These are phyloP conservation scores for Aspergillus carbonarius DNA, from an alignment of 2,329 filamentous ascomycete genomes.

Conservation along the genomic window DNA sequence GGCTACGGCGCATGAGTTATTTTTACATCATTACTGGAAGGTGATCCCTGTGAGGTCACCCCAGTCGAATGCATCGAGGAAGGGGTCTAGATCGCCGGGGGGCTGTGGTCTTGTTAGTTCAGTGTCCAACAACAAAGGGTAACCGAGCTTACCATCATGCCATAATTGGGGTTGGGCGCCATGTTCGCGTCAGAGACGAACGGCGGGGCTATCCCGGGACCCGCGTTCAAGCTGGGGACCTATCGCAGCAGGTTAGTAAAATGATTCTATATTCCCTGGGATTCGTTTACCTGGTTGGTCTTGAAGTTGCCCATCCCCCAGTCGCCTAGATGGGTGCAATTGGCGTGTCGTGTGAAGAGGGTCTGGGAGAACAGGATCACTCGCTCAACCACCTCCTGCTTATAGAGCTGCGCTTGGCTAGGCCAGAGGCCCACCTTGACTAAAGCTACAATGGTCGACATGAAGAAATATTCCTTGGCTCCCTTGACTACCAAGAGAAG, in stretches of 20 bases:
- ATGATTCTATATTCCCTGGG: neutral
- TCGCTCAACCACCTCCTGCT: slow-evolving; percentile 38
- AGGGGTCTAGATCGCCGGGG: slow-evolving; percentile 33
- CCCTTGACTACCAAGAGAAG: slow-evolving; percentile 37
- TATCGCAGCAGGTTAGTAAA: neutral
- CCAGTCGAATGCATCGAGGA: slow-evolving; percentile 37
- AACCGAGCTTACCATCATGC: slow-evolving; percentile 24
- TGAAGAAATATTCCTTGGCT: slow-evolving; percentile 42
- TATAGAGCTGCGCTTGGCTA: slow-evolving; percentile 31
- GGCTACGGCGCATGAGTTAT: neutral
- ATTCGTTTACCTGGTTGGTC: slow-evolving; percentile 27
- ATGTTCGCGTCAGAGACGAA: slow-evolving; percentile 26
- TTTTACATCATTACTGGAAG: slow-evolving; percentile 17
- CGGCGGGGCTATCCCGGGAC: slow-evolving; percentile 22
- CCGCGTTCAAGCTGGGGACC: slow-evolving; percentile 22
- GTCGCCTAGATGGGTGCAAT: slow-evolving; percentile 32
- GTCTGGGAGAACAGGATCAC: slow-evolving; percentile 37
- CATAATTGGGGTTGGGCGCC: slow-evolving; percentile 23
- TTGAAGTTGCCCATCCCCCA: slow-evolving; percentile 32
- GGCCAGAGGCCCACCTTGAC: slow-evolving; percentile 38
- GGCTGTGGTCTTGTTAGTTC: slow-evolving; percentile 20
- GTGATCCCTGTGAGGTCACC: slow-evolving; percentile 33
- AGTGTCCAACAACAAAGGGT: neutral
- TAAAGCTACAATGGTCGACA: slow-evolving; percentile 36
- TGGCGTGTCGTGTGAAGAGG: slow-evolving; percentile 35